Percentiles rank a stretch among this genome's conserved stretches.
phyloP scores from a whole-genome alignment of 768 basidiomycete species.

The Chalciporus piperatus region DNA sequence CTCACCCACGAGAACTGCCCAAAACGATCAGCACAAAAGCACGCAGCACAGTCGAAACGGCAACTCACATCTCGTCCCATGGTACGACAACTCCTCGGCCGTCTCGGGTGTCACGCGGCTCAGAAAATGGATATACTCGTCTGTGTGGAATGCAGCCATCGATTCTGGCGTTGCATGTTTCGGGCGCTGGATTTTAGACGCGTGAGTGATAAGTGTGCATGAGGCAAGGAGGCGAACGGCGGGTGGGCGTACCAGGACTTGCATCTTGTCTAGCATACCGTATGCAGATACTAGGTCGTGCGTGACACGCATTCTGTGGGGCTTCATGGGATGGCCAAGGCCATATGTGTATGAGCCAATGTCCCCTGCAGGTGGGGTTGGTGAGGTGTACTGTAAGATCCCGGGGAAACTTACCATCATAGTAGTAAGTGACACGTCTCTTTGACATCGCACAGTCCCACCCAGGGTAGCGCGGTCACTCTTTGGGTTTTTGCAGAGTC shows the following conservation, averaged over 20 bases:
- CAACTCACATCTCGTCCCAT: slow-evolving; percentile 77
- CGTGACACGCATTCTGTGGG: slow-evolving; percentile 90
- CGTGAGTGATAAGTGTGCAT: no score
- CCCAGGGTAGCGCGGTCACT: not conserved
- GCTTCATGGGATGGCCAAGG: slow-evolving; percentile 92
- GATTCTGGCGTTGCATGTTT: slow-evolving; percentile 65
- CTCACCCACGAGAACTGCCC: slow-evolving; percentile 65
- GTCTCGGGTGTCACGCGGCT: slow-evolving; percentile 89
- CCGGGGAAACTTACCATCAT: slow-evolving; percentile 52
- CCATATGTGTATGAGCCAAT: slow-evolving; percentile 80
- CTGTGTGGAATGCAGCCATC: slow-evolving; percentile 96
- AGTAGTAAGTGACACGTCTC: slow-evolving; percentile 76
- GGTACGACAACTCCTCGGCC: slow-evolving; percentile 77
- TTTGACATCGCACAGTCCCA: slow-evolving; percentile 53
- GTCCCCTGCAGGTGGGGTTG: slow-evolving; percentile 46
- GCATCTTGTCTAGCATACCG: slow-evolving; percentile 92
- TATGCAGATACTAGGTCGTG: slow-evolving; percentile 91
- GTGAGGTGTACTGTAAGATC: not conserved
- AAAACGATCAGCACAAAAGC: slow-evolving; percentile 1
- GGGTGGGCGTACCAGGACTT: slow-evolving; percentile 62
- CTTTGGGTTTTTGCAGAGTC: not conserved
- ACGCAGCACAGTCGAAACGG: no score
- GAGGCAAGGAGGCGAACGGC: not conserved
- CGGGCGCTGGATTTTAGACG: slow-evolving; percentile 48
- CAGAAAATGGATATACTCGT: slow-evolving; percentile 96